Conservation (phyloP, 1,284 basidiomycete genomes). For the Bjerkandera adusta region DNA sequence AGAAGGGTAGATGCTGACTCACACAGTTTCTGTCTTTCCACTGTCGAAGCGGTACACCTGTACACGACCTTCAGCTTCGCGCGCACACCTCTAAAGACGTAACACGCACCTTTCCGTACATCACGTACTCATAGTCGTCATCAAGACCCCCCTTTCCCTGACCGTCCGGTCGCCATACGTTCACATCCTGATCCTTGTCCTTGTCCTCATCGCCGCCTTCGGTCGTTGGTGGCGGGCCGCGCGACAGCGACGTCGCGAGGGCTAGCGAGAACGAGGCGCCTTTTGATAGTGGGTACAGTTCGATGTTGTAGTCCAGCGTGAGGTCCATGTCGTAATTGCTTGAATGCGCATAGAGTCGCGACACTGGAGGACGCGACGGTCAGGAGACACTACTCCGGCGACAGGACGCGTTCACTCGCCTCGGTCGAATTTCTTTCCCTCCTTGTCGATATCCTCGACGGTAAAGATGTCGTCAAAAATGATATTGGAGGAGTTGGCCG, state of each 20-base stretch:
- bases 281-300: conserved; percentile 73
- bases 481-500: conserved; percentile 65
- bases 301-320: conserved; percentile 88
- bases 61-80: conserved; percentile 4
- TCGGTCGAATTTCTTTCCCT: conserved; percentile 97
- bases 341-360: conserved; percentile 80
- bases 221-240: conserved; percentile 48
- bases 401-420: conserved; percentile 47
- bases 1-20: conserved; percentile 16
- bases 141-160: conserved; percentile 87
- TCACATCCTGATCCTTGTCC: conserved; percentile 68
- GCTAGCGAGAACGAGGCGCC: conserved; percentile 84
- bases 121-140: conserved; percentile 98
- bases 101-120: conserved; percentile 89
- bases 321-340: conserved; percentile 89
- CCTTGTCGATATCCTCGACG: conserved; percentile 82
- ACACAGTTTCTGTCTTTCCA: conserved; percentile 80
- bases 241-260: conserved; percentile 80
- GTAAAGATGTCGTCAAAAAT: conserved; percentile 92
- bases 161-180: conserved; percentile 88
- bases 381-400: neutral
- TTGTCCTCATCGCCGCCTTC: conserved; percentile 61
- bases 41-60: conserved; percentile 98
- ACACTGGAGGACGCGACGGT: conserved; percentile 51
- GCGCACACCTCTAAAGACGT: neutral